Evolutionary conservation across 2,329 filamentous ascomycete species (phyloP), one percentile per base, ranked within the genome.

Genomic region (Hymenoscyphus salicellus): DNA sequence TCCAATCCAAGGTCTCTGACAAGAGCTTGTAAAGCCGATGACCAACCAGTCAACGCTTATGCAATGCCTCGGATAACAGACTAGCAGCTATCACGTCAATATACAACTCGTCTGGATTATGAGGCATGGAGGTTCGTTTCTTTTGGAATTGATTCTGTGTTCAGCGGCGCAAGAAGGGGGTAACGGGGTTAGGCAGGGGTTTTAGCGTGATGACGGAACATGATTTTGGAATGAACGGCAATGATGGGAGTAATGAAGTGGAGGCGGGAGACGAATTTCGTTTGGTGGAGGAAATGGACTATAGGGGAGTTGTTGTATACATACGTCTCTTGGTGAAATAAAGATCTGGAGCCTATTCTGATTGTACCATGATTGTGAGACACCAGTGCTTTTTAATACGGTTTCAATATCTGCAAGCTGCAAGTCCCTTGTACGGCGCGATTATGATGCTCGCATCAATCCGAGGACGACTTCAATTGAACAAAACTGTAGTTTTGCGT

Each of bases 1-100:
- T 52, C 23, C 46, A 52, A 52, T 52, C 46, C 46, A 52, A 52
- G n/a, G 72, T 84, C 72, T 61, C 68, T 55, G 86, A 89, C 81
- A 91, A 89, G 80, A 79, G 82, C 73, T 86, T 89, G 79, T 89
- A 88, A 83, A 65, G 36, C 57, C 61, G n/a, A 23, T 49, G 17
- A 30, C 52, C 11, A 60, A 60, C 20, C 46, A 52, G 11, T 28
- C 4, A 52, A 52, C 46, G 46, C 23, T 52, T 52, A 52, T 23
- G 46, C 46, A 52, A 36, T 36, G 60, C 64, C 64, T 57, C 63
- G 52, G 60, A 65, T 56, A 55, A 32, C 14, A 64, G 41, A 52
- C 41, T 20, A 46, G 41, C 26, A 62, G 30, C 55, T 41, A 64
- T 52, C 28, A 64, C 58, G 60, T 64, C 66, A 65, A 63, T 61